These are phyloP conservation scores for Raffaelea deltoideospora DNA, from an alignment of 2,329 filamentous ascomycete species.

Conservation along the genomic window DNA sequence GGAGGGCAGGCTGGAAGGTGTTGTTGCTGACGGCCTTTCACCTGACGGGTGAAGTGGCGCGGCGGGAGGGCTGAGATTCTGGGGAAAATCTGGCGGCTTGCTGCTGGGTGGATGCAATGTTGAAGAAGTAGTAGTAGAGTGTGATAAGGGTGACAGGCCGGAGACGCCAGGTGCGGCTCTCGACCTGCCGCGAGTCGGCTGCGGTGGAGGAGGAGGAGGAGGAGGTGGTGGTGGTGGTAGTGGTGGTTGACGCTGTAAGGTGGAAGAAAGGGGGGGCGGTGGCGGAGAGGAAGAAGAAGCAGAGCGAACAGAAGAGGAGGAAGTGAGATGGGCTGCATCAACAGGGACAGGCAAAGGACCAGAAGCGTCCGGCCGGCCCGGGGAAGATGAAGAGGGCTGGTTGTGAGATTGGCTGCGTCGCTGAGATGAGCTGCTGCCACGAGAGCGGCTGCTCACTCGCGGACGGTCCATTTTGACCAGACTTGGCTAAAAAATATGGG, in stretches of 20 bases:
- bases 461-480: constrained; percentile 11
- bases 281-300: neutral
- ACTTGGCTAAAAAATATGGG: too few relatives aligned
- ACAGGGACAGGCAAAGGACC: neutral
- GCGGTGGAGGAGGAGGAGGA: too few relatives aligned
- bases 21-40: too few relatives aligned
- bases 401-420: constrained; percentile 7
- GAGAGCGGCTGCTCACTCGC: constrained; percentile 10
- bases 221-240: neutral
- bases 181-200: too few relatives aligned
- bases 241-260: neutral
- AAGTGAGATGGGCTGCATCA: constrained; percentile 1
- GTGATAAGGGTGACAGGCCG: too few relatives aligned
- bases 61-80: too few relatives aligned
- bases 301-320: neutral
- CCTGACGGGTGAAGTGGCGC: too few relatives aligned
- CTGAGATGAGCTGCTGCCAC: constrained; percentile 6
- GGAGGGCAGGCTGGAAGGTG: too few relatives aligned
- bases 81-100: too few relatives aligned
- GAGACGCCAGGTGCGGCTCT: too few relatives aligned
- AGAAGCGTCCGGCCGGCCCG: neutral
- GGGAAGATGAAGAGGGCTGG: neutral
- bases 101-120: too few relatives aligned
- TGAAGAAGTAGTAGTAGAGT: too few relatives aligned
- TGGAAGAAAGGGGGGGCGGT: neutral